Evolutionary conservation across 2,329 filamentous ascomycete species (phyloP).

Genomic region (Leptographium lundbergii): DNA sequence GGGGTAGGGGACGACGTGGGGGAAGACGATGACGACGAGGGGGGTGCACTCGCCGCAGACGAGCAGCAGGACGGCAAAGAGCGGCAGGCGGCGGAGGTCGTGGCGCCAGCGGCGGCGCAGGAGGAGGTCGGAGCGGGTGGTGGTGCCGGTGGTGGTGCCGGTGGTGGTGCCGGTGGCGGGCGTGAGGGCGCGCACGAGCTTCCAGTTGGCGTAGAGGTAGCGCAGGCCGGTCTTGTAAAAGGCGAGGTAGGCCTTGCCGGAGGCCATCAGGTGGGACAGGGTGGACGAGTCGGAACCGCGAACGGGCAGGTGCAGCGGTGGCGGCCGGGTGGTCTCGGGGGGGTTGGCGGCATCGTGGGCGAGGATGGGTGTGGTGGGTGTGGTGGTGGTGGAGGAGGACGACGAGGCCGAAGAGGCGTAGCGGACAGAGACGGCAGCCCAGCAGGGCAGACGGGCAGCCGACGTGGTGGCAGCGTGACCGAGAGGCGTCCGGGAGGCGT

Average conservation of each 20-base stretch:
- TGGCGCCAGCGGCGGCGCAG: constrained; percentile 54
- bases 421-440: neutral
- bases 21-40: constrained; percentile 59
- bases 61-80: constrained; percentile 64
- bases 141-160: constrained; percentile 22
- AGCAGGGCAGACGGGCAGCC: neutral
- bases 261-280: constrained; percentile 40
- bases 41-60: constrained; percentile 81
- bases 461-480: neutral
- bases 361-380: constrained; percentile 17
- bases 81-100: constrained; percentile 65
- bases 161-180: constrained; percentile 28
- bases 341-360: constrained; percentile 40
- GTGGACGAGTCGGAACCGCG: constrained; percentile 31
- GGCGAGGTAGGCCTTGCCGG: constrained; percentile 61
- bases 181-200: constrained; percentile 11
- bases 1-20: constrained; percentile 60
- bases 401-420: neutral
- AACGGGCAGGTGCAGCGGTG: constrained; percentile 50
- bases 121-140: constrained; percentile 56
- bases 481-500: neutral
- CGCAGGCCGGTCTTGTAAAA: constrained; percentile 86
- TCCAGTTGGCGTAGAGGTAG: constrained; percentile 54
- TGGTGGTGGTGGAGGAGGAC: constrained; percentile 46
- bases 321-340: constrained; percentile 59